Conservation (phyloP, 2,329 filamentous ascomycete genomes). For the Cladophialophora psammophila region DNA sequence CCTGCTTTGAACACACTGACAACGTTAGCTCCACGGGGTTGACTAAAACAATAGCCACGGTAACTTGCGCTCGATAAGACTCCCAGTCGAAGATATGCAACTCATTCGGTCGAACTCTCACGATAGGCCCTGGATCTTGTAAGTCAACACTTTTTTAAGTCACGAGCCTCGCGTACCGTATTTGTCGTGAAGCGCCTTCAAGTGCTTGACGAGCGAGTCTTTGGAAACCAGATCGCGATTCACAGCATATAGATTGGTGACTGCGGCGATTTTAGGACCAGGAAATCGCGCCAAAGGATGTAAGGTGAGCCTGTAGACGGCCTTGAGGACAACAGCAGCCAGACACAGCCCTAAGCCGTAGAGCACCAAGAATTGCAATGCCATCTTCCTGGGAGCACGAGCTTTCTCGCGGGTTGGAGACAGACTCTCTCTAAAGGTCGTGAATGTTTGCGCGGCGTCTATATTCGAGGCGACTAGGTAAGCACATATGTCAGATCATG, state of each 20-base stretch:
- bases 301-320: constrained; percentile 43
- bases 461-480: not conserved
- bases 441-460: not conserved
- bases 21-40: not conserved
- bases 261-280: constrained; percentile 45
- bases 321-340: constrained; percentile 3
- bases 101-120: constrained; percentile 31
- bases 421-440: not conserved
- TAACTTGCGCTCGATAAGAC: constrained; percentile 12
- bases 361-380: not conserved
- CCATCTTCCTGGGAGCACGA: not conserved
- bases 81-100: constrained; percentile 31
- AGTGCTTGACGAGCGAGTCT: constrained; percentile 46
- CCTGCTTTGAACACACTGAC: constrained; percentile 20
- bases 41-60: not conserved
- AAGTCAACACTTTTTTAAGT: not conserved
- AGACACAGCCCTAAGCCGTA: constrained; percentile 1
- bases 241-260: constrained; percentile 43
- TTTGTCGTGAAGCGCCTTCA: constrained; percentile 45
- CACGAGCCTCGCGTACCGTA: constrained; percentile 44
- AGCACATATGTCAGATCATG: not conserved
- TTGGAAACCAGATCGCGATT: constrained; percentile 43
- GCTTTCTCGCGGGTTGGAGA: not conserved
- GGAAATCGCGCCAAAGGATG: constrained; percentile 47
- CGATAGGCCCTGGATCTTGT: constrained; percentile 37